Evolutionary conservation across 805 yeast genomes (phyloP).

Genomic region (Candida koratica): DNA sequence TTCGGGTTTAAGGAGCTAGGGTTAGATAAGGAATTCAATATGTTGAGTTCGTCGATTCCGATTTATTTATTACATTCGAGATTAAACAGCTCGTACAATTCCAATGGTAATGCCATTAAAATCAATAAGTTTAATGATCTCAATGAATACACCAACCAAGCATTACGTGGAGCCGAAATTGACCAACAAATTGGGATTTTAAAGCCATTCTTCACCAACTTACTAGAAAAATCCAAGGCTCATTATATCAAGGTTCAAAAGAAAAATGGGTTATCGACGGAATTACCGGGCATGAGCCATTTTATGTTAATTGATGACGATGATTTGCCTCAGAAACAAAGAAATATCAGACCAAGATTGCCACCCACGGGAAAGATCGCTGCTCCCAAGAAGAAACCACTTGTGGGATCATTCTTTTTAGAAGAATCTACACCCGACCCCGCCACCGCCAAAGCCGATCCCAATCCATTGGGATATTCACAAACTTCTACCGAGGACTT

Average conservation of each 20-base stretch:
- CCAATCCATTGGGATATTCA: slow-evolving; percentile 6
- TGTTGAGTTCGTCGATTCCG: slow-evolving; percentile 82
- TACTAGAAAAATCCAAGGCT: slow-evolving; percentile 42
- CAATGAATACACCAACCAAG: slow-evolving; percentile 50
- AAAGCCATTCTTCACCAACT: slow-evolving; percentile 46
- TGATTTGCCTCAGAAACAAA: slow-evolving; percentile 73
- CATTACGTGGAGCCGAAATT: slow-evolving; percentile 50
- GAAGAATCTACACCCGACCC: slow-evolving; percentile 24
- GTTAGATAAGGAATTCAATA: slow-evolving; percentile 83
- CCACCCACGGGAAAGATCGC: slow-evolving; percentile 90
- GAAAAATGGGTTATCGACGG: slow-evolving; percentile 37
- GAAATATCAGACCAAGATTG: slow-evolving; percentile 70
- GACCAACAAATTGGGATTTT: slow-evolving; percentile 54
- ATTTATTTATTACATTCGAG: slow-evolving; percentile 80
- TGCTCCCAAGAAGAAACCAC: slow-evolving; percentile 59
- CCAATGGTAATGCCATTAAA: slow-evolving; percentile 42
- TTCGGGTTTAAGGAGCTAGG: slow-evolving; percentile 96
- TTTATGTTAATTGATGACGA: slow-evolving; percentile 69
- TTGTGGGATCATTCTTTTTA: slow-evolving; percentile 53
- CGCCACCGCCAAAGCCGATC: slow-evolving; percentile 2
- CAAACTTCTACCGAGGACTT: slow-evolving; percentile 8
- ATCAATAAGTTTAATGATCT: slow-evolving; percentile 62
- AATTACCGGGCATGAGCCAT: slow-evolving; percentile 35
- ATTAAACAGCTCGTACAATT: slow-evolving; percentile 54
- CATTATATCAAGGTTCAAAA: slow-evolving; percentile 37